Percentiles rank a stretch among this genome's conserved stretches.
Conservation (phyloP, 805 yeast species). For the Candida sanyiensis region DNA sequence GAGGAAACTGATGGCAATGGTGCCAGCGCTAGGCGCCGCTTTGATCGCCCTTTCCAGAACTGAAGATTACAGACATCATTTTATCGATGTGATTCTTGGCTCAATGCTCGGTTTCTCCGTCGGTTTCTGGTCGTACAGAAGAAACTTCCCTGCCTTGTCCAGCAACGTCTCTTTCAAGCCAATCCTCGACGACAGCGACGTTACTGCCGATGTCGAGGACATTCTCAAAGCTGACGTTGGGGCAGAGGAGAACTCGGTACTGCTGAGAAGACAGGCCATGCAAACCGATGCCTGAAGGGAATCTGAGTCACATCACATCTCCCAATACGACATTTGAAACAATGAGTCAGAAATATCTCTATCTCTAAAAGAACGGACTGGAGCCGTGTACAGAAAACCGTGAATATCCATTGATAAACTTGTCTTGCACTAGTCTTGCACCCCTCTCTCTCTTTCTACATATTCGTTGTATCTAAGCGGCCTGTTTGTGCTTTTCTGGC, state of each 20-base stretch:
- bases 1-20: conserved; percentile 47
- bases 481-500: too few relatives aligned
- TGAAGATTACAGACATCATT: conserved; percentile 91
- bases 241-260: conserved; percentile 14
- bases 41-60: conserved; percentile 82
- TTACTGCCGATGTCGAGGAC: conserved; percentile 24
- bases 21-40: conserved; percentile 65
- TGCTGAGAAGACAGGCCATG: conserved; percentile 10
- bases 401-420: too few relatives aligned
- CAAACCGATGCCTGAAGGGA: background rate
- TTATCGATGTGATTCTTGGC: conserved; percentile 77
- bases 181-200: conserved; percentile 35
- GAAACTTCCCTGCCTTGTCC: conserved; percentile 35
- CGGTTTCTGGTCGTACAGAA: conserved; percentile 41
- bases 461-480: background rate
- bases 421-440: background rate
- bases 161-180: conserved; percentile 35
- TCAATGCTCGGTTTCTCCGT: conserved; percentile 54
- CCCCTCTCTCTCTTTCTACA: background rate
- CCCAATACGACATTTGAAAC: too few relatives aligned
- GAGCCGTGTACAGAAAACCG: too few relatives aligned
- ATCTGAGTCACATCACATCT: too few relatives aligned
- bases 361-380: too few relatives aligned
- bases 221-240: conserved; percentile 18
- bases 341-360: too few relatives aligned